phyloP scores from a whole-genome alignment of 768 basidiomycete species.

The Hypholoma fasciculare region DNA sequence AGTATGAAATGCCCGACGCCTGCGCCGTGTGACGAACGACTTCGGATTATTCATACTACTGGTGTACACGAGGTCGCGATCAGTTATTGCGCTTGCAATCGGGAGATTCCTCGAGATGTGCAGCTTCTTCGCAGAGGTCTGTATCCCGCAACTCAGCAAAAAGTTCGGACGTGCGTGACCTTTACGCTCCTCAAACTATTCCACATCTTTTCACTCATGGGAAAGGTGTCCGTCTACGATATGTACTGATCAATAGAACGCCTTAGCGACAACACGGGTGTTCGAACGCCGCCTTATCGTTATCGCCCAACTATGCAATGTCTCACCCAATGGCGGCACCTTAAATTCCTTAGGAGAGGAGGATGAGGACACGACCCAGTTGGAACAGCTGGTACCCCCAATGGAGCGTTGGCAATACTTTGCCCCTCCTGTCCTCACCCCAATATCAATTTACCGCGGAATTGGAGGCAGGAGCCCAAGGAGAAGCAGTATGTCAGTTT shows the following conservation, averaged over 20 bases:
- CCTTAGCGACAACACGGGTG: background rate
- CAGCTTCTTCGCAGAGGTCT: conserved; percentile 18
- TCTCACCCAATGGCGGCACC: conserved; percentile 20
- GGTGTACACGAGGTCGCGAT: conserved; percentile 12
- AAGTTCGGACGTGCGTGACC: conserved; percentile 4
- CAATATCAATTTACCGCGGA: conserved; percentile 20
- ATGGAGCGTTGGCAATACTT: conserved; percentile 21
- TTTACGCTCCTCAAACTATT: conserved; percentile 1
- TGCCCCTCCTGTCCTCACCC: conserved; percentile 30
- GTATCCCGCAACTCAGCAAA: conserved; percentile 12
- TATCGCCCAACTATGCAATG: background rate
- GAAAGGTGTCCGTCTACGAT: conserved; percentile 5
- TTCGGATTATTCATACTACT: conserved; percentile 12
- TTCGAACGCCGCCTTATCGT: background rate
- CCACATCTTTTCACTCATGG: background rate
- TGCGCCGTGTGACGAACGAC: background rate
- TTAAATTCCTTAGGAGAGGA: conserved; percentile 24
- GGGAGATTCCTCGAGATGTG: background rate
- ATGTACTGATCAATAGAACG: conserved; percentile 8
- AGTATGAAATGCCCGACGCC: background rate
- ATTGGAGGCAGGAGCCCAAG: conserved; percentile 16
- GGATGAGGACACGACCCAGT: conserved; percentile 20
- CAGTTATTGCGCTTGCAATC: conserved; percentile 11
- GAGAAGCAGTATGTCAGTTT: background rate
- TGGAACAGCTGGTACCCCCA: conserved; percentile 17